phyloP scores from a whole-genome alignment of 345 rosid genomes.

The Citrus unshiu region DNA sequence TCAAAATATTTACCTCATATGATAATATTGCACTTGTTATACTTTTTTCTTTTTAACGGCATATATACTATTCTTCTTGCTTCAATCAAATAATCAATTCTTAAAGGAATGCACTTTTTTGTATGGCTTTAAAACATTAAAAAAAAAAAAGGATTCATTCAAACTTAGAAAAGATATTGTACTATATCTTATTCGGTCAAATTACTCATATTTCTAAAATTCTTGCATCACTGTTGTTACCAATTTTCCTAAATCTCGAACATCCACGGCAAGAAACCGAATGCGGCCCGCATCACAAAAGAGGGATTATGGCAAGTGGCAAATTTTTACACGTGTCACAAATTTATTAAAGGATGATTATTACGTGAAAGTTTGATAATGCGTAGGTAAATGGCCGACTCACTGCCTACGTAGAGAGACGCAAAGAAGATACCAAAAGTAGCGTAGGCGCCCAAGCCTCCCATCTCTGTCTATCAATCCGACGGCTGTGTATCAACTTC shows the following conservation, averaged over 20 bases:
- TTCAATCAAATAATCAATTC: not conserved
- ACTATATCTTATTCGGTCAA: not conserved
- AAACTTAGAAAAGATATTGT: not conserved
- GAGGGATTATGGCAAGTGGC: conserved; percentile 12
- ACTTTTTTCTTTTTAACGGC: not conserved
- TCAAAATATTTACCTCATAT: not conserved
- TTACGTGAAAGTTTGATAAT: not conserved
- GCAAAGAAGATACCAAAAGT: conserved; percentile 22
- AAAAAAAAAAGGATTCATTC: not conserved
- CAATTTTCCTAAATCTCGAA: not conserved
- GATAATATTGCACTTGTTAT: not conserved
- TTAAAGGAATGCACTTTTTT: not conserved
- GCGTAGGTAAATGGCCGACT: conserved; percentile 21
- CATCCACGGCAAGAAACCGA: conserved; percentile 6
- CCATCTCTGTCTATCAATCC: conserved; percentile 29
- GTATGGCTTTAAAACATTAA: not conserved
- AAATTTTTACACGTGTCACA: conserved; percentile 2
- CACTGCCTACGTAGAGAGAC: conserved; percentile 23
- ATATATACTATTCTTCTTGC: not conserved
- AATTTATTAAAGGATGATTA: not conserved
- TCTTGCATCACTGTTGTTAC: not conserved
- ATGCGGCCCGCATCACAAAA: not conserved
- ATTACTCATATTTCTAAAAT: not conserved
- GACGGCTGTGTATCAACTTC: conserved; percentile 17
- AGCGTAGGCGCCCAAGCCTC: conserved; percentile 51